phyloP scores from a whole-genome alignment of 495 filamentous ascomycete species.

The Penicillium diatomitis region DNA sequence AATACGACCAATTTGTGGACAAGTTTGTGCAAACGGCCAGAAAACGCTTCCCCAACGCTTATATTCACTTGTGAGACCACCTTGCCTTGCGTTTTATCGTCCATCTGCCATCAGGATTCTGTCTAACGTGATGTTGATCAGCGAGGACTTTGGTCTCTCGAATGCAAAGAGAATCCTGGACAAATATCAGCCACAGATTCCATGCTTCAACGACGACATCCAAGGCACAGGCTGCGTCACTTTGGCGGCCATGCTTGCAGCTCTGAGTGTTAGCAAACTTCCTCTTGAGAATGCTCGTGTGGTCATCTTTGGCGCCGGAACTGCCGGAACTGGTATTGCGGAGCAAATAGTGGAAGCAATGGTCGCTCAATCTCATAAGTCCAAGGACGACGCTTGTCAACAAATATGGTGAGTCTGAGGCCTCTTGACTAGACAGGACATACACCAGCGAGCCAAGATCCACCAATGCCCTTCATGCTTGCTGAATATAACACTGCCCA shows the following conservation, averaged over 20 bases:
- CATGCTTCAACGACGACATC: slow-evolving; percentile 90
- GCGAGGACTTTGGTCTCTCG: slow-evolving; percentile 49
- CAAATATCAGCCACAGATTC: slow-evolving; percentile 56
- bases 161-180: slow-evolving; percentile 64
- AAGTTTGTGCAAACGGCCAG: slow-evolving; percentile 58
- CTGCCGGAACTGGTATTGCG: slow-evolving; percentile 80
- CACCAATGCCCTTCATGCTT: too few species aligned
- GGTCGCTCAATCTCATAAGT: slow-evolving; percentile 53
- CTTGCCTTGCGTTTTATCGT: neutral
- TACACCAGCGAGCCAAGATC: too few species aligned
- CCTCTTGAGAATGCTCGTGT: slow-evolving; percentile 59
- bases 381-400: slow-evolving; percentile 64
- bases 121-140: slow-evolving; percentile 4
- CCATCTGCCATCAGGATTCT: neutral
- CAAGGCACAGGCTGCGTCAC: slow-evolving; percentile 88
- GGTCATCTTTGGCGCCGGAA: slow-evolving; percentile 72
- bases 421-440: too few species aligned
- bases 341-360: slow-evolving; percentile 78
- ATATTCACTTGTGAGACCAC: slow-evolving; percentile 62
- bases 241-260: slow-evolving; percentile 69
- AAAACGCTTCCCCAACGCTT: slow-evolving; percentile 67
- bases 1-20: slow-evolving; percentile 75
- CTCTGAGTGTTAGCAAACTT: slow-evolving; percentile 56
- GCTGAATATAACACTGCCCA: too few species aligned
- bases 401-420: slow-evolving; percentile 60